Conservation (phyloP, 2,329 filamentous ascomycete genomes). For the Fusarium sp. region DNA sequence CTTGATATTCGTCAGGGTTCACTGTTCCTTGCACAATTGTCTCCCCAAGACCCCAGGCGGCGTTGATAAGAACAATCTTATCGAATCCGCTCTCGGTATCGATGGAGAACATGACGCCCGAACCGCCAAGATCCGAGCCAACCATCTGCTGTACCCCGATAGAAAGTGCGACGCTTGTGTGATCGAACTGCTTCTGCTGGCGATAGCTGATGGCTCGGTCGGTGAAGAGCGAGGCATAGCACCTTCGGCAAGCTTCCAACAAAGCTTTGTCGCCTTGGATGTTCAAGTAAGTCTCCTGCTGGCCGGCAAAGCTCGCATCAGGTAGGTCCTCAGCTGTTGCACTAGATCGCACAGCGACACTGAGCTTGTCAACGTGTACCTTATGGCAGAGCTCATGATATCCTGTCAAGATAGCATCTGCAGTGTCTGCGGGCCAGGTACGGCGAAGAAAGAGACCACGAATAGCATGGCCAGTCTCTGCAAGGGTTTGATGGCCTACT, state of each 20-base stretch:
- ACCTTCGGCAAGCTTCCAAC: conserved; percentile 50
- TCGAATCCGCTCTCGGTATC: conserved; percentile 55
- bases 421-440: conserved; percentile 46
- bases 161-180: conserved; percentile 45
- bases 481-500: conserved; percentile 41
- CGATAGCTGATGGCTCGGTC: conserved; percentile 53
- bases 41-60: conserved; percentile 52
- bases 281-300: conserved; percentile 53
- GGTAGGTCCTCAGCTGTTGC: conserved; percentile 54
- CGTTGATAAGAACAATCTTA: conserved; percentile 54
- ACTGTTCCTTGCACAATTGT: conserved; percentile 53
- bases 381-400: conserved; percentile 46
- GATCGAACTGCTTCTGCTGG: conserved; percentile 43
- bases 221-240: conserved; percentile 54
- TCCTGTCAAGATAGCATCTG: conserved; percentile 42
- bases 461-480: conserved; percentile 47
- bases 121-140: conserved; percentile 49
- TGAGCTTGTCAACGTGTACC: conserved; percentile 36
- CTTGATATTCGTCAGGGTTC: conserved; percentile 54
- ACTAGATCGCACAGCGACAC: conserved; percentile 54
- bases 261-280: conserved; percentile 48
- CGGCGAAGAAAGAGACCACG: conserved; percentile 48
- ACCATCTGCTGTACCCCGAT: conserved; percentile 48
- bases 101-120: conserved; percentile 55
- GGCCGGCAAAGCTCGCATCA: conserved; percentile 54